phyloP scores from a whole-genome alignment of 78 protist species.

The Creolimax fragrantissima region DNA sequence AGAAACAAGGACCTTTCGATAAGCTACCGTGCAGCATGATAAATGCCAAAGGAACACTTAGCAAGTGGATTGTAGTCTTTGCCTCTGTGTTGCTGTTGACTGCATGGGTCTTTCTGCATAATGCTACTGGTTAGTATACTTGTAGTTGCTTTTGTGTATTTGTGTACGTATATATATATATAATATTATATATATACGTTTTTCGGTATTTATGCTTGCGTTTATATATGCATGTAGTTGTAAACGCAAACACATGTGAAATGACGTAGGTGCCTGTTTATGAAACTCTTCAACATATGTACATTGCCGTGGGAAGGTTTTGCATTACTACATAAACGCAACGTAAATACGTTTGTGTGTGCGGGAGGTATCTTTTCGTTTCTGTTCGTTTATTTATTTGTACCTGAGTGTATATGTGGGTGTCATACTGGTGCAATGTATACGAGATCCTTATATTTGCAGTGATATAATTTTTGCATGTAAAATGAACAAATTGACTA shows the following conservation, averaged over 20 bases:
- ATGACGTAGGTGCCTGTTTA: background rate
- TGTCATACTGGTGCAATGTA: background rate
- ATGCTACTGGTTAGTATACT: background rate
- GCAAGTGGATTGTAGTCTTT: background rate
- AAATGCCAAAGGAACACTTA: background rate
- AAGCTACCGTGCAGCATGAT: background rate
- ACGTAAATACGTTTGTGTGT: too few relatives aligned
- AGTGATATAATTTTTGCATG: background rate
- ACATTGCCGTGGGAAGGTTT: too few relatives aligned
- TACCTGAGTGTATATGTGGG: background rate
- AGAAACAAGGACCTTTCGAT: background rate
- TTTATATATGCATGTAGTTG: background rate
- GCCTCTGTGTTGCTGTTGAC: background rate
- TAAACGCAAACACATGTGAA: background rate
- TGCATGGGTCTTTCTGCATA: background rate
- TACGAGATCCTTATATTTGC: too few relatives aligned
- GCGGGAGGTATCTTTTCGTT: background rate
- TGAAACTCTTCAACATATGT: background rate
- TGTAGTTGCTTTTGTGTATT: background rate
- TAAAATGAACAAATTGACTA: background rate
- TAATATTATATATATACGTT: background rate
- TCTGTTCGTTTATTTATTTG: background rate
- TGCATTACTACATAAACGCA: too few relatives aligned
- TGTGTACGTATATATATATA: background rate
- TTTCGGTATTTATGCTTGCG: background rate